These are phyloP conservation scores for Monascus ruber DNA, from an alignment of 2,329 filamentous ascomycete genomes.

Conservation along the genomic window DNA sequence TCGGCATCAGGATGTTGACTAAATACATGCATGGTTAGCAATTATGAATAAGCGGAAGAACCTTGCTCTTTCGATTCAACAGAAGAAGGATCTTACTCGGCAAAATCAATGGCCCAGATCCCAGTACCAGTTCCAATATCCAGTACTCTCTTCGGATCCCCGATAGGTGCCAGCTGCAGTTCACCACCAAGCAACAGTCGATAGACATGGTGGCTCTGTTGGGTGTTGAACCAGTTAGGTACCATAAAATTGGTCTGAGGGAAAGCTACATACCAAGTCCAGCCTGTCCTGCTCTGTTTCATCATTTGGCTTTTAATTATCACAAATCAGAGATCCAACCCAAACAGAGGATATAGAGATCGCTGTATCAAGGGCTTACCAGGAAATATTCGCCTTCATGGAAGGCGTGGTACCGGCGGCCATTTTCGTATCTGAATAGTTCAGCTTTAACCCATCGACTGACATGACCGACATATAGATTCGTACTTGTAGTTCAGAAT, in stretches of 20 bases:
- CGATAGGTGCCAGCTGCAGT: conserved; percentile 17
- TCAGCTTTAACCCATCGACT: not conserved
- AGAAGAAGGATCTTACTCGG: conserved; percentile 16
- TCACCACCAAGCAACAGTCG: conserved; percentile 15
- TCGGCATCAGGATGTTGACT: conserved; percentile 17
- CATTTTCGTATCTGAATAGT: not conserved
- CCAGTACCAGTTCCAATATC: conserved; percentile 1
- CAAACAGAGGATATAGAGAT: not conserved
- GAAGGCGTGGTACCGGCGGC: not conserved
- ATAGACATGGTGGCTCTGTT: conserved; percentile 14
- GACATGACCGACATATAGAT: conserved; percentile 11
- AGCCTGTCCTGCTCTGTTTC: conserved; percentile 10
- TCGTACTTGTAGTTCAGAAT: conserved; percentile 1
- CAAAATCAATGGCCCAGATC: conserved; percentile 17
- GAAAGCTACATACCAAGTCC: conserved; percentile 2
- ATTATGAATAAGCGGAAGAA: not conserved
- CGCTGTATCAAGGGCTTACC: not conserved
- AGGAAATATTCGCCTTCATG: not conserved
- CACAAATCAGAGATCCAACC: not conserved
- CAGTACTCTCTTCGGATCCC: not conserved
- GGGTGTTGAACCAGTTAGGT: not conserved
- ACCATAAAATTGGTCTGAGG: not conserved
- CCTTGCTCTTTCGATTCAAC: not conserved
- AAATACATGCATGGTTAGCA: conserved; percentile 1
- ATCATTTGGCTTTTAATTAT: conserved; percentile 7